Evolutionary conservation across 805 yeast species (phyloP), one percentile per base, ranked within the genome.

Genomic region (Barnettozyma wickerhamii): DNA sequence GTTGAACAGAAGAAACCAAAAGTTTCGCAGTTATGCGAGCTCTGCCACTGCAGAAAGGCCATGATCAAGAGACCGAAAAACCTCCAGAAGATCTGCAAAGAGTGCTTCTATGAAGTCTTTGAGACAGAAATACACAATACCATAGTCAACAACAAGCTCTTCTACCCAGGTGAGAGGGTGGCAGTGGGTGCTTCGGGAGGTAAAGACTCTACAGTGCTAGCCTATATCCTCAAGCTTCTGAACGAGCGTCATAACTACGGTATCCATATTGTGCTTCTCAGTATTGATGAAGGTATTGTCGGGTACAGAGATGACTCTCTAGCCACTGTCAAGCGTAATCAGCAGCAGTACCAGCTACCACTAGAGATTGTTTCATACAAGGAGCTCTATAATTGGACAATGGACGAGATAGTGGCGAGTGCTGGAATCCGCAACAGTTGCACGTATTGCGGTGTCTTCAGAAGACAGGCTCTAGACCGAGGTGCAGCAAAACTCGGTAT

Each of bases 181-280:
- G 99, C 98, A 14, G 90, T 93, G 19, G 99, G 99, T 14, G 99
- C 99, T 0, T 87, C 96, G 1, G 99, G 99, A 19, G 99, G 99
- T 39, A 93, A 93, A 55, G 99, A 93, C 60, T 87, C 96, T 5
- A 93, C 99, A 0, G 99, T 93, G 1, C 65, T 93, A 23, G 99
- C 98, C 0, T 79, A 90, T 34, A 77, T 93, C 3, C 63, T 93
- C 62, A 93, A 89, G 56, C 76, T 91, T 0, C 66, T 93, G 47
- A 93, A 93, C 58, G 96, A 89, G 55, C 68, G 96, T 42, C 78
- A 93, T 63, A 66, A 85, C 55, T 93, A 93, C 60, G 96, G 96
- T 0, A 73, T 93, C n/a, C 72, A 86, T 14, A 75, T 93, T 40
- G 88, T 85, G 4, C 68, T 93, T 23, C 68, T 93, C 34, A 83